These are phyloP conservation scores for Hyphopichia pseudoburtonii DNA, from an alignment of 1,139 yeast genomes.

Conservation along the genomic window DNA sequence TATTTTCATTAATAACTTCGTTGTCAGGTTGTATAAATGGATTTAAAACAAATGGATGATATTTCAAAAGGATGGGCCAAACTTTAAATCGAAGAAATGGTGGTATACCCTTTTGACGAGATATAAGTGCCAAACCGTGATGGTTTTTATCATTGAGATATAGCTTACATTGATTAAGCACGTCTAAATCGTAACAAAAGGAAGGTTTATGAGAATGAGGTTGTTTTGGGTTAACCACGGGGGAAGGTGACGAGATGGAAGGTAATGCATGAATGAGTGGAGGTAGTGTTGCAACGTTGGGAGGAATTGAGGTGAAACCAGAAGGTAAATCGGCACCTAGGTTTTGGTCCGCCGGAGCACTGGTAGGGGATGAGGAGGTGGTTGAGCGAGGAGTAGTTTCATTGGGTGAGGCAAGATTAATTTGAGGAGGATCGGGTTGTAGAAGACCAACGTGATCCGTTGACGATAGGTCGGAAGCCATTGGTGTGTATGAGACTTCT, in stretches of 20 bases:
- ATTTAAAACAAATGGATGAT: slow-evolving; percentile 79
- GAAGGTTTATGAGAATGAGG: slow-evolving; percentile 26
- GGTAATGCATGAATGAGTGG: slow-evolving; percentile 3
- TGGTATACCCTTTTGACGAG: slow-evolving; percentile 84
- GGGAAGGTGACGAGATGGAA: neutral
- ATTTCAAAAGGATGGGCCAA: slow-evolving; percentile 81
- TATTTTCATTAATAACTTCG: slow-evolving; percentile 15
- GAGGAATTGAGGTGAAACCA: slow-evolving; percentile 1
- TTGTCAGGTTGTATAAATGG: slow-evolving; percentile 69
- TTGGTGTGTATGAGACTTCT: too few species aligned
- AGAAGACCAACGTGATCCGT: neutral
- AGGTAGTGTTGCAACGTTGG: slow-evolving; percentile 4
- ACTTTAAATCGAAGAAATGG: slow-evolving; percentile 74
- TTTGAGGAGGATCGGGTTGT: neutral
- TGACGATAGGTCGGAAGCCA: neutral
- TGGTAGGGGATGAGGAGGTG: slow-evolving; percentile 1
- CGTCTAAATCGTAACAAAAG: slow-evolving; percentile 41
- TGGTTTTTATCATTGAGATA: slow-evolving; percentile 54
- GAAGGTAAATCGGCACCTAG: neutral
- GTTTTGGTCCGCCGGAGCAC: slow-evolving; percentile 1
- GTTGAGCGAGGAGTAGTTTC: neutral
- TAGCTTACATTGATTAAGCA: slow-evolving; percentile 35
- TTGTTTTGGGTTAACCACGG: slow-evolving; percentile 2
- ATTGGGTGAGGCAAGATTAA: neutral
- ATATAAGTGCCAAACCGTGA: slow-evolving; percentile 72